Conservation (phyloP, 768 basidiomycete species). For the Lepiota venenata region DNA sequence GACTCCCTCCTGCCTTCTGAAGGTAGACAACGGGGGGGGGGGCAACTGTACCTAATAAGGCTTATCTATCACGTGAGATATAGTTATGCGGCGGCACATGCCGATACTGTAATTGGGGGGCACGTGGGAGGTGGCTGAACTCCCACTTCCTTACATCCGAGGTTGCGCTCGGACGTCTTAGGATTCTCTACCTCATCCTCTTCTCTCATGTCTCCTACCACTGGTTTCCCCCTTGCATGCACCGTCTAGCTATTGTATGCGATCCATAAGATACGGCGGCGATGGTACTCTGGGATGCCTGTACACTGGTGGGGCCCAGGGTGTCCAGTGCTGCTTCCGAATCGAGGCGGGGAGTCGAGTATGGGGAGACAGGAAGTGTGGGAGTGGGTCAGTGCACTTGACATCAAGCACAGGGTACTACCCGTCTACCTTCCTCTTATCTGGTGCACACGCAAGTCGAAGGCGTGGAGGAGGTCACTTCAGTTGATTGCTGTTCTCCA, state of each 20-base stretch:
- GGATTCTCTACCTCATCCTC: slow-evolving; percentile 21
- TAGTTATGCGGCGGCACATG: slow-evolving; percentile 22
- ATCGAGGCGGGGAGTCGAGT: background rate
- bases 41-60: no score
- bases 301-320: background rate
- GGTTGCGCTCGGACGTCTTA: slow-evolving; percentile 21
- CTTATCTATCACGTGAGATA: slow-evolving; percentile 6
- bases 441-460: no score
- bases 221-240: slow-evolving; percentile 6
- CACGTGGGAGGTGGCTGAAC: slow-evolving; percentile 35
- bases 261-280: background rate
- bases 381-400: background rate
- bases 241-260: background rate
- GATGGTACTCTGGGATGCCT: background rate
- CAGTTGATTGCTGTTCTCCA: no score
- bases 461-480: no score
- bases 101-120: slow-evolving; percentile 18
- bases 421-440: background rate
- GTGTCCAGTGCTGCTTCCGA: slow-evolving; percentile 1
- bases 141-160: slow-evolving; percentile 26
- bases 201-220: slow-evolving; percentile 12
- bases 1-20: slow-evolving; percentile 38
- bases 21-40: background rate
- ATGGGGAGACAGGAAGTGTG: no score
- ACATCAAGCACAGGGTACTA: background rate